Base-by-base conservation (phyloP, 176 grass and related monocot species). In the Avena sativa region DNA sequence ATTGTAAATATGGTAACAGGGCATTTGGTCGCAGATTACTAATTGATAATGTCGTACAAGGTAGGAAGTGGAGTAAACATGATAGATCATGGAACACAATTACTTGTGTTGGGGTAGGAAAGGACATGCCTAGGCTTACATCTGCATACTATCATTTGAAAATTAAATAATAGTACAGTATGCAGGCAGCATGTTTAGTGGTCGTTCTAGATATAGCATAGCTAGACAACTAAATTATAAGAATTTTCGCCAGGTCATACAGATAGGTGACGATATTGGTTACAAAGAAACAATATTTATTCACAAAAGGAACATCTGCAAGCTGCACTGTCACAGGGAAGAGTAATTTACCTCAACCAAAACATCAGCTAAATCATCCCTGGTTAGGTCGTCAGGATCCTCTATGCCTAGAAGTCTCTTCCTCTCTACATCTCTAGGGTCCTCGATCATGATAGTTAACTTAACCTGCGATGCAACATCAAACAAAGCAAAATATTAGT, bases 361-460 rank as follows among this genome's bases (percentile, higher is more conserved):
- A 86, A 91, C 89, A 86, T 93, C 92, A 58, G 89, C 94, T 75
- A 99, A 86, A 46, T 99, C 94, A 81, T 96, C 97, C 88, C 85
- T 91, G 40, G 94, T 92, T 77, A 99, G 34, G 74, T 96, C 97
- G 79, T 95, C 90, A 49, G 93, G 86, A 74, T 96, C 96, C 77
- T 98, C 94, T 86, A 99, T 96, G 46, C 89, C 94, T 83, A 99
- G 94, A 76, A 94, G 81, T 73, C 89, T 93, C 80, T 96, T 96
- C 44, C 97, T 85, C 82, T 96, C 97, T 68, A 94, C 76, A 83
- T 99, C 94, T 83, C 97, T 99, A 67, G 97, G 97, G 83, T 99
- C 94, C 97, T 99, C 97, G 16, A 99, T 99, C 94, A 96, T 87
- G 71, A 99, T 84, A 38, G 97, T 99, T 80, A 99, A 67, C 82